These are phyloP conservation scores for Leucosporidium scottii DNA, from an alignment of 768 basidiomycete genomes.

Conservation along the genomic window DNA sequence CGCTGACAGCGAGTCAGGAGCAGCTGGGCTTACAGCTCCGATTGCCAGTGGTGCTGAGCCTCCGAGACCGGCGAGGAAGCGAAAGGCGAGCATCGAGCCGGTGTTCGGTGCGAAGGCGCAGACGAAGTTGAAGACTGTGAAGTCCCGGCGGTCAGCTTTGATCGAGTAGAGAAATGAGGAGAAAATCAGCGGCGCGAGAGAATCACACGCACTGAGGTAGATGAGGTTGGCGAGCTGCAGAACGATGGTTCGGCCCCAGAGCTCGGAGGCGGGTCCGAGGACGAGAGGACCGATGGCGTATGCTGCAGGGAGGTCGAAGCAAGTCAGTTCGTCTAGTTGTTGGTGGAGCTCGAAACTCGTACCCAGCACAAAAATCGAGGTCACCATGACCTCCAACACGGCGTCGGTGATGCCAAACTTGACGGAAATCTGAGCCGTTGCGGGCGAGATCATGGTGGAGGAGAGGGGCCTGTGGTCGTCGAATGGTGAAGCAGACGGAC, in stretches of 20 bases:
- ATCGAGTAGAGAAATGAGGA: too few species aligned
- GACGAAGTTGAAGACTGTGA: conserved; percentile 50
- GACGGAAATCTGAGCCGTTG: conserved; percentile 49
- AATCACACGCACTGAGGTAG: too few species aligned
- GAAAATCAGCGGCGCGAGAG: too few species aligned
- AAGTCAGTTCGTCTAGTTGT: conserved; percentile 46
- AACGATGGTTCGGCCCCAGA: conserved; percentile 60
- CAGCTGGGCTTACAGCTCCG: background rate
- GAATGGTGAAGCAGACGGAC: too few species aligned
- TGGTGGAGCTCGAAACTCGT: conserved; percentile 37
- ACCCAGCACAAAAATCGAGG: conserved; percentile 55
- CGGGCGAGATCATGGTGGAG: conserved; percentile 69
- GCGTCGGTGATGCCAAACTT: conserved; percentile 54
- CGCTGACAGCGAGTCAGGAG: too few species aligned
- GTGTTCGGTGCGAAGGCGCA: conserved; percentile 54
- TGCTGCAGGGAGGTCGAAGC: conserved; percentile 1
- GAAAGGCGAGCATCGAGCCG: conserved; percentile 58
- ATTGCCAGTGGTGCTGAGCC: conserved; percentile 61
- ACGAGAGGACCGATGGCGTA: conserved; percentile 30
- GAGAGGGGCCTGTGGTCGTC: conserved; percentile 48
- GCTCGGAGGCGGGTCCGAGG: conserved; percentile 57
- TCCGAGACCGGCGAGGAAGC: conserved; percentile 63
- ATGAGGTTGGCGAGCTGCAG: conserved; percentile 60
- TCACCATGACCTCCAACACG: conserved; percentile 49
- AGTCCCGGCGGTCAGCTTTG: background rate